Conservation (phyloP, 108 stramenopile species). For the Nitzschia inconspicua region DNA sequence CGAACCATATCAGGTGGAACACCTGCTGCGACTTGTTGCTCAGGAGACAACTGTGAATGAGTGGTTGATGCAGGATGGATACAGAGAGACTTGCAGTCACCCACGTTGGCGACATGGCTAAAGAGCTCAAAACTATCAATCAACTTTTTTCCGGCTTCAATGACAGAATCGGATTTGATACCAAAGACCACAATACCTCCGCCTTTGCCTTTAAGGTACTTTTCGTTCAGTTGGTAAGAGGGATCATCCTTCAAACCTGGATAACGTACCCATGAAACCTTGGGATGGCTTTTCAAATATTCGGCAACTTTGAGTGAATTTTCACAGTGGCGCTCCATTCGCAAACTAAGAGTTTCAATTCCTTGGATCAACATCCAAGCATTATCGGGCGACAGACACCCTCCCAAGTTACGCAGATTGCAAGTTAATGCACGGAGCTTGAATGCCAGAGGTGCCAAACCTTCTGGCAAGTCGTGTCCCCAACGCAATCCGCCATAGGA, state of each 20-base stretch:
- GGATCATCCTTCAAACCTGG: constrained; percentile 67
- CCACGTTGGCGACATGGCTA: constrained; percentile 92
- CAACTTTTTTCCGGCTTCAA: constrained; percentile 57
- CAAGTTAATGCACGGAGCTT: constrained; percentile 64
- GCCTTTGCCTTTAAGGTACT: constrained; percentile 74
- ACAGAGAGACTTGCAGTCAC: constrained; percentile 74
- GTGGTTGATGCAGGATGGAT: constrained; percentile 92
- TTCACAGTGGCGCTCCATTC: constrained; percentile 86
- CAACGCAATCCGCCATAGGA: constrained; percentile 73
- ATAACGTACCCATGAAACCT: constrained; percentile 78
- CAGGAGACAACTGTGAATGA: constrained; percentile 73
- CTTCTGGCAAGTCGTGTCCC: constrained; percentile 75
- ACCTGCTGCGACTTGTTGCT: constrained; percentile 69
- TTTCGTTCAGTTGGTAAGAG: constrained; percentile 49
- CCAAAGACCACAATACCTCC: constrained; percentile 81
- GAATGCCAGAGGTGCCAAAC: constrained; percentile 68
- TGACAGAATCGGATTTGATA: constrained; percentile 48
- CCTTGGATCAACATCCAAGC: constrained; percentile 84
- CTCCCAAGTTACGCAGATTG: constrained; percentile 82
- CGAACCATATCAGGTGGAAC: constrained; percentile 75
- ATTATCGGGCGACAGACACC: constrained; percentile 79
- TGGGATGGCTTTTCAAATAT: constrained; percentile 60
- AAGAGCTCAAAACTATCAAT: constrained; percentile 68
- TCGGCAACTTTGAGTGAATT: constrained; percentile 77
- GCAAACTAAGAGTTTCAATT: constrained; percentile 82